Evolutionary conservation across 805 yeast species (phyloP).

Genomic region (Barnettozyma siamensis): DNA sequence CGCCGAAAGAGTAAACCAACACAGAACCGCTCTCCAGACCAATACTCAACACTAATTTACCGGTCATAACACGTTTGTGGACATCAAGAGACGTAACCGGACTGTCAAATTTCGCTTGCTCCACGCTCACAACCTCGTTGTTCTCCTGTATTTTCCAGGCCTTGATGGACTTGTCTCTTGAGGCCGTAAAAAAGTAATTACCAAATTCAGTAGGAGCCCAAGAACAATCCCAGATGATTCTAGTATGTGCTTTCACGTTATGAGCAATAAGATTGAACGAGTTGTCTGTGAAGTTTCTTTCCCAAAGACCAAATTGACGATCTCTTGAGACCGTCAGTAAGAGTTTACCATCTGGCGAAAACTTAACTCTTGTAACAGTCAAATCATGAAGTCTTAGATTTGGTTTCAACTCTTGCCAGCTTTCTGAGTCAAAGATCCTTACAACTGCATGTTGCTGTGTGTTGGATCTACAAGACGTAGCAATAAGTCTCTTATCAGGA

Average conservation of each 20-base stretch:
- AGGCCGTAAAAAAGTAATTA: constrained; percentile 68
- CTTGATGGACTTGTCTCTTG: constrained; percentile 78
- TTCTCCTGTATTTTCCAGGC: constrained; percentile 49
- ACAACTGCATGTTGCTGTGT: constrained; percentile 79
- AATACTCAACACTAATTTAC: constrained; percentile 40
- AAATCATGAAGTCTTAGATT: constrained; percentile 64
- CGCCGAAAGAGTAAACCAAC: constrained; percentile 34
- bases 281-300: constrained; percentile 32
- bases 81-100: constrained; percentile 69
- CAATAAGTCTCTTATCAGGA: constrained; percentile 56
- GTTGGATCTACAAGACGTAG: constrained; percentile 91
- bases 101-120: constrained; percentile 39
- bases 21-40: constrained; percentile 73
- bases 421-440: constrained; percentile 59
- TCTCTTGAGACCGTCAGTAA: constrained; percentile 84
- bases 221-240: constrained; percentile 93
- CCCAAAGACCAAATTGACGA: constrained; percentile 78
- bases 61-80: constrained; percentile 26
- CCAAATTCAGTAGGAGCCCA: constrained; percentile 61
- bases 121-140: constrained; percentile 31
- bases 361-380: constrained; percentile 79
- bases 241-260: constrained; percentile 73
- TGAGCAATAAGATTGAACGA: constrained; percentile 33
- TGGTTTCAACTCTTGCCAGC: constrained; percentile 58
- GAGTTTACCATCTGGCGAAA: constrained; percentile 61